Evolutionary conservation across 306 rosid genomes (phyloP), one percentile per base, ranked within the genome.

Genomic region (Begonia peltatifolia): DNA sequence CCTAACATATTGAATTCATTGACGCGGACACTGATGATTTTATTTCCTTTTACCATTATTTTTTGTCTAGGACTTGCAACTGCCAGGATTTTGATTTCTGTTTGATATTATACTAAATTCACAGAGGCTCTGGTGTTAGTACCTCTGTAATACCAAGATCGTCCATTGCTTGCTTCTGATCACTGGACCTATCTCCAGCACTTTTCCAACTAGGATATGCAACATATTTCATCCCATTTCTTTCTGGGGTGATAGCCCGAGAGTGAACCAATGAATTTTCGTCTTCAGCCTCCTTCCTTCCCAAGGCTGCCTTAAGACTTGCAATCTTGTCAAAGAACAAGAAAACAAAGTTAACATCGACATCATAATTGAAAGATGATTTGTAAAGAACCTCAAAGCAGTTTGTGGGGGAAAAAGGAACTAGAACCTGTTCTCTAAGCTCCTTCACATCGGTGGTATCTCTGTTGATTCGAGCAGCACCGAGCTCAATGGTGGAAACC

Each of bases 401-500:
- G 38, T 30, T 30, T 6, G 38, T 7, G 8, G 9, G 38, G 38
- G 9, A 30, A 30, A 30, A 30, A 30, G 6, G 38, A 30, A 30
- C 38, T 30, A 30, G 38, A 30, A 87, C 96, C 94, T 92, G 96
- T 63, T 86, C 99, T 71, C 70, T 86, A 22, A 86, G 93, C 56
- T 92, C 96, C 69, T 81, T 86, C 42, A 82, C 86, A 55, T 92
- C 85, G 15, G 71, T 9, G 38, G 54, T 35, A 46, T 83, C 96
- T 75, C 74, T 83, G 76, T 92, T 86, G 46, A 75, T 83, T 46
- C 71, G 67, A 2, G 94, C 94, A 43, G 99, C 83, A 14, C 96
- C 96, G 22, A 86, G 94, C 76, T 87, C 94, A 53, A 92, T 69
- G 0, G 83, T 77, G 54, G 96, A 77, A 52, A 92, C 96, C 15